phyloP scores from a whole-genome alignment of 2,329 filamentous ascomycete genomes.

The Xenosphaeropsis pyriputrescens region DNA sequence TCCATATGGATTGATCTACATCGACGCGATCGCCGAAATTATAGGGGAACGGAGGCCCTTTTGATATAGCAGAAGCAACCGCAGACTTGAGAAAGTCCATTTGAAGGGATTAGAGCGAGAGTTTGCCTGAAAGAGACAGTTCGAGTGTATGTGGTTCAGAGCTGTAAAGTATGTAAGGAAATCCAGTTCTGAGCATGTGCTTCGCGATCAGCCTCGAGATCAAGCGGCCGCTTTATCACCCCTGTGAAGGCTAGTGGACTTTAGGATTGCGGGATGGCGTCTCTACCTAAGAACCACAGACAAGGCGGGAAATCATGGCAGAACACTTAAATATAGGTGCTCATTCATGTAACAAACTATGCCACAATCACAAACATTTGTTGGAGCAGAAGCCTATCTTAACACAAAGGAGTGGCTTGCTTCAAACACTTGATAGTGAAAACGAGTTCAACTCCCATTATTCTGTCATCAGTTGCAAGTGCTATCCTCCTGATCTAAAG shows the following conservation, averaged over 20 bases:
- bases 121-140: too few relatives aligned
- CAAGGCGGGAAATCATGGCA: too few relatives aligned
- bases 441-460: too few relatives aligned
- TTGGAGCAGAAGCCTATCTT: too few relatives aligned
- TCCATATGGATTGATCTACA: slow-evolving; percentile 88
- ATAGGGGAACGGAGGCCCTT: slow-evolving; percentile 86
- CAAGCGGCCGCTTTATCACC: background rate
- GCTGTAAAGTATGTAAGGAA: background rate
- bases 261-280: background rate
- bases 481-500: too few relatives aligned
- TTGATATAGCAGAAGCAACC: slow-evolving; percentile 90
- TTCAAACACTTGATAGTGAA: too few relatives aligned
- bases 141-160: too few relatives aligned
- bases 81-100: slow-evolving; percentile 99
- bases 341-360: too few relatives aligned
- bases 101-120: background rate
- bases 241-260: background rate
- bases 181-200: background rate
- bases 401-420: too few relatives aligned
- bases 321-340: too few relatives aligned
- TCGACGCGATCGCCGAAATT: slow-evolving; percentile 87
- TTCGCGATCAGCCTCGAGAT: background rate
- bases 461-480: too few relatives aligned
- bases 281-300: background rate
- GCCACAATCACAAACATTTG: too few relatives aligned